Evolutionary conservation across 1,284 basidiomycete species (phyloP), one percentile per base, ranked within the genome.

Genomic region (Melampsora larici-populina): DNA sequence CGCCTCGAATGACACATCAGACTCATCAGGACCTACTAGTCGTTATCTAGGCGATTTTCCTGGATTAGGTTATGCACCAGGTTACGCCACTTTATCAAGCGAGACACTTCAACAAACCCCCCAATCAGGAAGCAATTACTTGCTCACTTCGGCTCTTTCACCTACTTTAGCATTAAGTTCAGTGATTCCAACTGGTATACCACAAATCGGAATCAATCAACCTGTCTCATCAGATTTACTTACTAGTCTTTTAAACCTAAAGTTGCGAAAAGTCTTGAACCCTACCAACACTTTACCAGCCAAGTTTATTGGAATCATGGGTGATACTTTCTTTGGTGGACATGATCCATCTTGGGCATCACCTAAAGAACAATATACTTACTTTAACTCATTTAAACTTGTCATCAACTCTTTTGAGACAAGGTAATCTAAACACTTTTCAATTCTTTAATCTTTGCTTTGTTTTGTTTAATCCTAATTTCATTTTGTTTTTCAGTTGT

Each of bases 311-410:
- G 80, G 80, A 13, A 78, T 81, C n/a, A 46, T 80, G 40, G 81
- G 81, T 55, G 79, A 78, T 11, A 81, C 81, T 78, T 81, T 81
- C 66, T 81, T 80, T 36, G 80, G 80, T 1, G 80, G 80, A 8
- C 11, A 78, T 15, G 78, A 73, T 1, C 17, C 13, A 13, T 79
- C 80, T 15, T 81, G 80, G 79, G 79, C 80, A 5, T 78, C 79
- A 18, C 78, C 78, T 0, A 43, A 70, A 11, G 80, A 80, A 36
- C 78, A 80, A 58, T 75, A 78, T 40, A 73, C 77, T 43, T 81
- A 80, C 74, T 81, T 81, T 29, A 48, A 60, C 7, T 78, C 60
- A 15, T 80, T 81, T 29, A 69, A 70, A 31, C 29, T 81, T 1
- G 73, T 74, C 18, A 79, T 80, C 67, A 80, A 80, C n/a, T 60